Conservation (phyloP, 1,139 yeast species). For the Nematodospora anomalae region DNA sequence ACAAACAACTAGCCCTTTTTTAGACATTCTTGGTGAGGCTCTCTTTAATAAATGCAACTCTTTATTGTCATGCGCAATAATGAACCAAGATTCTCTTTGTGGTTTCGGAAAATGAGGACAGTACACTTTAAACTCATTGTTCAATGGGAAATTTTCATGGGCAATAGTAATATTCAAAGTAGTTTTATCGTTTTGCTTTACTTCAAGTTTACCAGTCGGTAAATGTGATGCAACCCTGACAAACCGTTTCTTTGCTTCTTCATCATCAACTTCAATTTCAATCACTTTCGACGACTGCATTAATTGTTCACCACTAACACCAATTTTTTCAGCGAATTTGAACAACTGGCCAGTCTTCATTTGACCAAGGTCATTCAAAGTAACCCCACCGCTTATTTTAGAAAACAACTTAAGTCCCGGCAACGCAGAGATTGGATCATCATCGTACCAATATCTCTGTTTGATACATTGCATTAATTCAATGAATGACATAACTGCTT, state of each 20-base stretch:
- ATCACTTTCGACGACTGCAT: constrained; percentile 20
- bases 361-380: constrained; percentile 8
- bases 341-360: constrained; percentile 27
- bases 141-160: constrained; percentile 57
- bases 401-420: constrained; percentile 61
- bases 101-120: constrained; percentile 84
- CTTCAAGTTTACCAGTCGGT: constrained; percentile 44
- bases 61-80: constrained; percentile 54
- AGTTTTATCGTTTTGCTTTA: constrained; percentile 33
- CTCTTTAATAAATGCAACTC: constrained; percentile 65
- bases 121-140: constrained; percentile 62
- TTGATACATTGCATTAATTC: constrained; percentile 83
- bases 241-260: constrained; percentile 35
- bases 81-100: constrained; percentile 94
- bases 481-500: constrained; percentile 60
- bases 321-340: constrained; percentile 35
- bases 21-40: constrained; percentile 56
- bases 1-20: constrained; percentile 42
- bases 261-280: constrained; percentile 14
- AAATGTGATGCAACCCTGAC: constrained; percentile 44
- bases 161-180: constrained; percentile 45
- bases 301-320: constrained; percentile 31
- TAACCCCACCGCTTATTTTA: constrained; percentile 24
- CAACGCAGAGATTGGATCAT: constrained; percentile 63
- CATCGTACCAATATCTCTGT: constrained; percentile 86